phyloP scores from a whole-genome alignment of 805 yeast genomes.

The Metschnikowia chrysomelidarum region DNA sequence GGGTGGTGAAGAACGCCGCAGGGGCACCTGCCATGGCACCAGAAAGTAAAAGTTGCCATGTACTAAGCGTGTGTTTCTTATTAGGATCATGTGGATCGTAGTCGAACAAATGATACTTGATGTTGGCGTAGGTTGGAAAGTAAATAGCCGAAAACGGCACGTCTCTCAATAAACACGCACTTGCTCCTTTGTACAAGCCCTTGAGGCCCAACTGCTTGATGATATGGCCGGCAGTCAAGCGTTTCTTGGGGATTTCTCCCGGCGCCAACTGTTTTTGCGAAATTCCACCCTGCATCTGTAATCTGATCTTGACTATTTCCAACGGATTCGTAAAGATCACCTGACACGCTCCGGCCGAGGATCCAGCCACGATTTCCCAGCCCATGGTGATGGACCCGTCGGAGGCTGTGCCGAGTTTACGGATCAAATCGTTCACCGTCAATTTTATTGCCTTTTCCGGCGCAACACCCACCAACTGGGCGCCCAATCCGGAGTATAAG shows the following conservation, averaged over 20 bases:
- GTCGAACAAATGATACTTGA: conserved; percentile 76
- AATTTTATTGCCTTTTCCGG: conserved; percentile 97
- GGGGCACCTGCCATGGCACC: conserved; percentile 99
- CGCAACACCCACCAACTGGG: conserved; percentile 95
- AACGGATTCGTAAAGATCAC: conserved; percentile 94
- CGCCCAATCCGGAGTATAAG: conserved; percentile 87
- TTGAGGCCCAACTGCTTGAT: conserved; percentile 74
- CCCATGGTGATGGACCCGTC: conserved; percentile 42
- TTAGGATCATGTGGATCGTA: conserved; percentile 72
- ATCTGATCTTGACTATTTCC: conserved; percentile 91
- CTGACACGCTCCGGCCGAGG: conserved; percentile 94
- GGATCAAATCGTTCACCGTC: conserved; percentile 86
- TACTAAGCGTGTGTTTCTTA: conserved; percentile 57
- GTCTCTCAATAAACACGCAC: conserved; percentile 90
- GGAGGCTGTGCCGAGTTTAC: conserved; percentile 62
- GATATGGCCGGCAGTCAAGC: conserved; percentile 62
- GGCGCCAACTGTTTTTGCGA: conserved; percentile 21
- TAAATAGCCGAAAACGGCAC: conserved; percentile 96
- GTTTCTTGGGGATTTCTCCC: conserved; percentile 43
- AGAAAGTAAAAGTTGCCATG: conserved; percentile 80
- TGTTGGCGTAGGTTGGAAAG: conserved; percentile 95
- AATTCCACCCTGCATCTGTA: conserved; percentile 86
- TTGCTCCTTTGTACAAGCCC: conserved; percentile 89
- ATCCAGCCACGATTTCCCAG: conserved; percentile 85
- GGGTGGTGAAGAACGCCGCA: conserved; percentile 94